Conservation (phyloP, 495 filamentous ascomycete species). For the Annulohypoxylon nitens region DNA sequence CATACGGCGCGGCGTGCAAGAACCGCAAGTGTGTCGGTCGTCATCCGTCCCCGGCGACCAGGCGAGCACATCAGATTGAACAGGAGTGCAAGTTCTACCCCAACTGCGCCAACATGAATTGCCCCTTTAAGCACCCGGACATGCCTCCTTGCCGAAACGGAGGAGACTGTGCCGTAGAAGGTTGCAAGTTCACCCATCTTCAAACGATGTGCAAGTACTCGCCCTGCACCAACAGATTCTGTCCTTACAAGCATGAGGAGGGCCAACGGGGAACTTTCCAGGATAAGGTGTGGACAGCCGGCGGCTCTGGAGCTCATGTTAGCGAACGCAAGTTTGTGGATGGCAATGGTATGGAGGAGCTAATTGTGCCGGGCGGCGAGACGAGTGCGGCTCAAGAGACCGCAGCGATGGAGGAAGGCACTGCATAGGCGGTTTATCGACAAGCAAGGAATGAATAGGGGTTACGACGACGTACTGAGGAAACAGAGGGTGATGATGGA, state of each 20-base stretch:
- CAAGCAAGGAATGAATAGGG: slow-evolving; percentile 7
- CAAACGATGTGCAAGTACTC: slow-evolving; percentile 88
- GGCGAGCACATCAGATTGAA: slow-evolving; percentile 79
- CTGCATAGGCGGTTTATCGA: slow-evolving; percentile 22
- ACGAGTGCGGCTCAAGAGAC: slow-evolving; percentile 42
- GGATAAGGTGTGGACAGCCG: slow-evolving; percentile 91
- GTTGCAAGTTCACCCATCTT: slow-evolving; percentile 91
- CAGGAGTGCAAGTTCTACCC: slow-evolving; percentile 95
- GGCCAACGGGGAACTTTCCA: slow-evolving; percentile 85
- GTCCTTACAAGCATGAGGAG: slow-evolving; percentile 91
- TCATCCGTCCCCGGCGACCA: slow-evolving; percentile 91
- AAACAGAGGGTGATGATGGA: slow-evolving; percentile 13
- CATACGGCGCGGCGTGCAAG: slow-evolving; percentile 90
- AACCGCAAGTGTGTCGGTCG: slow-evolving; percentile 93
- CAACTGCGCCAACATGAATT: slow-evolving; percentile 88
- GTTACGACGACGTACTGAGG: slow-evolving; percentile 13
- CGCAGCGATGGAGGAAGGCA: slow-evolving; percentile 24
- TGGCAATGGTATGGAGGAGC: slow-evolving; percentile 75
- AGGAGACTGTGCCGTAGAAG: slow-evolving; percentile 83
- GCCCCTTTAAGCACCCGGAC: slow-evolving; percentile 89
- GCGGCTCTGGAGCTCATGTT: slow-evolving; percentile 72
- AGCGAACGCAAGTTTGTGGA: slow-evolving; percentile 93
- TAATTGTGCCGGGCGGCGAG: slow-evolving; percentile 76
- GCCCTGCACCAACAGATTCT: slow-evolving; percentile 87
- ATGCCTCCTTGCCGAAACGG: slow-evolving; percentile 88